phyloP scores from a whole-genome alignment of 78 protist genomes.

The Mastigamoeba balamuthi region DNA sequence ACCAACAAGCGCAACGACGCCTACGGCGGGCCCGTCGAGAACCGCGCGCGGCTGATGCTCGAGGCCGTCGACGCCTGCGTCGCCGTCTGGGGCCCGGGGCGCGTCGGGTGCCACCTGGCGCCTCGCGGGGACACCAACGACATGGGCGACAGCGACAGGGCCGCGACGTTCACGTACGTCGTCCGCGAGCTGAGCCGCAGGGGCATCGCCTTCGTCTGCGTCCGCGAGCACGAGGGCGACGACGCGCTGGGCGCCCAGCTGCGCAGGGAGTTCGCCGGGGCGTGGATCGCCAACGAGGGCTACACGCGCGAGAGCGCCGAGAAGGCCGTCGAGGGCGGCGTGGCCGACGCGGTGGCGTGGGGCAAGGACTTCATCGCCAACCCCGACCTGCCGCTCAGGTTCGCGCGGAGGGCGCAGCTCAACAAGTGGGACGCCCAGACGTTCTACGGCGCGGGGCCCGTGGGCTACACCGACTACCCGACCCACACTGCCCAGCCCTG shows the following conservation, averaged over 20 bases:
- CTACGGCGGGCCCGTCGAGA: conserved; percentile 75
- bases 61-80: conserved; percentile 25
- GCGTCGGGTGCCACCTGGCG: no score
- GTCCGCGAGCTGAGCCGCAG: no score
- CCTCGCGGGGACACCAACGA: no score
- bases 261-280: no score
- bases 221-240: no score
- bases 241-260: no score
- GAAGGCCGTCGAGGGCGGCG: conserved; percentile 1
- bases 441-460: background rate
- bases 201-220: no score
- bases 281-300: no score
- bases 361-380: conserved; percentile 13
- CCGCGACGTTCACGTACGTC: no score
- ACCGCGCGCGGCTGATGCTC: conserved; percentile 38
- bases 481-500: no score
- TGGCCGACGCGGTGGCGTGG: conserved; percentile 1
- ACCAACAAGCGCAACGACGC: conserved; percentile 69
- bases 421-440: background rate
- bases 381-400: background rate
- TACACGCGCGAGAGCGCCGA: background rate
- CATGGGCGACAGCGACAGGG: no score
- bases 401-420: background rate
- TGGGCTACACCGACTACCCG: conserved; percentile 11
- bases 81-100: conserved; percentile 26